Conservation (phyloP, 2,329 filamentous ascomycete genomes). For the Mycocentrospora acerina region DNA sequence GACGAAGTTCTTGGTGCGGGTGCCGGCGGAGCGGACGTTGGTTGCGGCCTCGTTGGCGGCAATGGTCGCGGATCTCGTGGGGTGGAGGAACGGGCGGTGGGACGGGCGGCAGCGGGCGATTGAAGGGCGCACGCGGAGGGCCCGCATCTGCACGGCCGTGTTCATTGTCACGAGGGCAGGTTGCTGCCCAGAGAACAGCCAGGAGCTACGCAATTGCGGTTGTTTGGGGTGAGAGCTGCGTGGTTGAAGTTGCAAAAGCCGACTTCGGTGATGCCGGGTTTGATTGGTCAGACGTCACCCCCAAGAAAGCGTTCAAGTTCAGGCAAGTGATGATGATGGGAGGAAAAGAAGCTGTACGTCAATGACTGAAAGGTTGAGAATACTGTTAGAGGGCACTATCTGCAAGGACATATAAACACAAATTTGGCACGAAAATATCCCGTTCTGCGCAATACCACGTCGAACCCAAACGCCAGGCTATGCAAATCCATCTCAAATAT, state of each 20-base stretch:
- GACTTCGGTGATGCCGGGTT: too few species aligned
- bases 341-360: too few species aligned
- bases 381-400: too few species aligned
- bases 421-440: too few species aligned
- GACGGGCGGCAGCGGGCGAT: conserved; percentile 17
- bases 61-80: conserved; percentile 26
- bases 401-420: too few species aligned
- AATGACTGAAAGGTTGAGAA: too few species aligned
- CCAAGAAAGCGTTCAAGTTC: too few species aligned
- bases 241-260: not conserved
- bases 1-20: conserved; percentile 52
- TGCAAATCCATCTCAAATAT: too few species aligned
- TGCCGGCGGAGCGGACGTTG: conserved; percentile 43
- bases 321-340: too few species aligned
- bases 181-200: conserved; percentile 19
- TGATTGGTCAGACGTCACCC: too few species aligned
- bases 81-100: conserved; percentile 15
- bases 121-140: conserved; percentile 28
- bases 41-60: conserved; percentile 34
- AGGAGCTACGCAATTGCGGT: conserved; percentile 21
- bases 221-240: conserved; percentile 4
- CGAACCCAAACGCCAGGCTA: too few species aligned
- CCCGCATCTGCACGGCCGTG: conserved; percentile 29
- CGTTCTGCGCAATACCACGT: too few species aligned
- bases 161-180: conserved; percentile 25